Base-by-base conservation (phyloP, 352 stramenopile species). In the Achlya hypogyna region DNA sequence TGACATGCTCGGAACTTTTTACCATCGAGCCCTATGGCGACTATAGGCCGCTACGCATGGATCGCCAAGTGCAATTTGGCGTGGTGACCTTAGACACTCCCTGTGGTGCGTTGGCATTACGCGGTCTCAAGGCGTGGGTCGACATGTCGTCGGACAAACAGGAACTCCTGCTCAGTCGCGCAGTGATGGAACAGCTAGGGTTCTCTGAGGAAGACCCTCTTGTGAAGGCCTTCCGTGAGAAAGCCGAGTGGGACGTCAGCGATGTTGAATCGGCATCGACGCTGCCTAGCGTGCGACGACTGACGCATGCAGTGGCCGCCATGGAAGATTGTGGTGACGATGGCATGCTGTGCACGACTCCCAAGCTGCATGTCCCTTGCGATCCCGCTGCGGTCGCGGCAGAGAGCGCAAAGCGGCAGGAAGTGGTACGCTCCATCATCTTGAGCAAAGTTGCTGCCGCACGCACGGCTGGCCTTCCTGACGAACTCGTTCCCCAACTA, bases 281-380 rank as follows among this genome's bases (percentile, higher is more conserved):
- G n/a, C n/a, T n/a, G n/a, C n/a, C n/a, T n/a, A n/a, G n/a, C n/a
- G n/a, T n/a, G n/a, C n/a, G n/a, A n/a, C n/a, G n/a, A n/a, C n/a
- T n/a, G n/a, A n/a, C 31, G 32, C 28, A 6, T n/a, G 59, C 23
- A 14, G 59, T 12, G 5, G 59, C 16, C 20, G 12, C 20, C n/a
- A 8, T 22, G 12, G 8, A 14, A 14, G 23, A 22, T 16, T 16
- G 32, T 22, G 22, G 16, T 29, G 28, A 9, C 25, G 56, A 64
- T 53, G 56, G 56, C 25, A 64, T 64, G 56, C 27, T 53, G 28
- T 64, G 56, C 3, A 2, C 56, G 10, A 64, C 56, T n/a, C 56
- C 5, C n/a, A n/a, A n/a, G n/a, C n/a, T 12, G 0, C 51, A 64
- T 16, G 29, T 59, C n/a, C 27, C 38, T 6, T 32, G 29, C 28